A percentile compares a stretch with the other conserved stretches of the same genome.
These are phyloP conservation scores for Zymoseptoria brevis DNA, from an alignment of 2,329 filamentous ascomycete genomes.

Conservation along the genomic window DNA sequence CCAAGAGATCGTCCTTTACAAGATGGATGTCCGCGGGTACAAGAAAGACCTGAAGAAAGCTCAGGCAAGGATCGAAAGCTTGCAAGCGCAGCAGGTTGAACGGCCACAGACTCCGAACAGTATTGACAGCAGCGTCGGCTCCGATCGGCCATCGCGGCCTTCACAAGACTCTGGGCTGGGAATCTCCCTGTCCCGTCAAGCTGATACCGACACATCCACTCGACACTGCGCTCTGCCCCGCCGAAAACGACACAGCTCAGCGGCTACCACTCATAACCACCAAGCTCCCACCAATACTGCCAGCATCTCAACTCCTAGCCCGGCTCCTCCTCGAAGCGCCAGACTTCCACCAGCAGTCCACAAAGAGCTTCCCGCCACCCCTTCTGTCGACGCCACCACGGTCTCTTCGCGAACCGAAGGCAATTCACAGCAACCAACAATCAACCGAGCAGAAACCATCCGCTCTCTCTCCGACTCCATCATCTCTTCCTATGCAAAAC, in stretches of 20 bases:
- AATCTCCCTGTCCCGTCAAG: constrained; percentile 4
- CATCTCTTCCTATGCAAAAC: constrained; percentile 25
- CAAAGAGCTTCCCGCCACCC: constrained; percentile 22
- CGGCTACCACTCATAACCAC: not conserved
- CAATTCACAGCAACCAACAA: not conserved
- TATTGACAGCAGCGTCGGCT: constrained; percentile 1
- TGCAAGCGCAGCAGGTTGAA: constrained; percentile 10
- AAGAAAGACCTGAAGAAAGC: constrained; percentile 31
- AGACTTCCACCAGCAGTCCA: constrained; percentile 15
- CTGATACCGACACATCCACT: not conserved
- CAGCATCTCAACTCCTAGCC: not conserved
- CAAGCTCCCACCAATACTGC: not conserved
- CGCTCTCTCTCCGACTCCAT: constrained; percentile 27
- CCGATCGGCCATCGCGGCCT: not conserved
- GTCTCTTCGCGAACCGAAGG: constrained; percentile 1
- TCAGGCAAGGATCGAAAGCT: constrained; percentile 23
- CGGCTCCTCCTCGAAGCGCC: constrained; percentile 1
- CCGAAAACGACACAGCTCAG: not conserved
- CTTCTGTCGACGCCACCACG: not conserved
- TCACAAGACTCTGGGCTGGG: constrained; percentile 10
- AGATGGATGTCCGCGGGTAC: constrained; percentile 42
- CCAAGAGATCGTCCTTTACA: constrained; percentile 43
- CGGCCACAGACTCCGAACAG: constrained; percentile 9
- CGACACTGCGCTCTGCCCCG: not conserved
- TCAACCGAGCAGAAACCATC: constrained; percentile 20